Base-by-base conservation (phyloP, 2,329 filamentous ascomycete species). In the Pseudogymnoascus pannorum region DNA sequence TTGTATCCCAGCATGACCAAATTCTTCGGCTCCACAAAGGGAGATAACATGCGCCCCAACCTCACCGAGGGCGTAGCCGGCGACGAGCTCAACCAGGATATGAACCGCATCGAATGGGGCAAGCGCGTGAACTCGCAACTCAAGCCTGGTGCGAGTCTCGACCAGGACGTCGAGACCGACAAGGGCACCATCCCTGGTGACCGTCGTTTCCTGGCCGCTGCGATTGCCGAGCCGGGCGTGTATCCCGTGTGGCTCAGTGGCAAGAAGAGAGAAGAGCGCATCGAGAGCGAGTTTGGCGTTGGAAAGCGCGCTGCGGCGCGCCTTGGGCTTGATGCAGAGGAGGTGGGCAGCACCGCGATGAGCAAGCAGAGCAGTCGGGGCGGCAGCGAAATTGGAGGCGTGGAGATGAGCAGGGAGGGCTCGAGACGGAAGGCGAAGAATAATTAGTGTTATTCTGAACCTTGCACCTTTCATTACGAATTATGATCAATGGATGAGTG, bases 121-220 rank as follows among this genome's bases (percentile, higher is more conserved):
- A 38, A 62, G 64, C 26, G 64, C 67, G 38, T 70, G 66, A 73
- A 73, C 60, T 67, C 71, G 40, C 65, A 69, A 42, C 57, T 66
- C 1, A 69, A 70, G 26, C 63, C 61, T 12, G 71, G 71, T 5
- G 62, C 60, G 2, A 73, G 71, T 60, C 62, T 73, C 1, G 69
- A 72, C n/a, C 29, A 66, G 3, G 70, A 72, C n/a, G 62, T 65
- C 57, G 66, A 70, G 38, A 58, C 44, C 36, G 57, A 35, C 26
- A 61, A 20, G n/a, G 60, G 59, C 26, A 58, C 29, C 48, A 54
- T 38, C 24, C 54, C 26, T 18, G 60, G 18, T 26, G 59, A 51
- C 29, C 60, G 22, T 36, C 60, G 35, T 20, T 63, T 33, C 44
- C 31, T 60, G 4, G 33, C 40, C 40, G 24, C 57, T 16, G 57